phyloP scores from a whole-genome alignment of 345 rosid species.

The Firmiana major region DNA sequence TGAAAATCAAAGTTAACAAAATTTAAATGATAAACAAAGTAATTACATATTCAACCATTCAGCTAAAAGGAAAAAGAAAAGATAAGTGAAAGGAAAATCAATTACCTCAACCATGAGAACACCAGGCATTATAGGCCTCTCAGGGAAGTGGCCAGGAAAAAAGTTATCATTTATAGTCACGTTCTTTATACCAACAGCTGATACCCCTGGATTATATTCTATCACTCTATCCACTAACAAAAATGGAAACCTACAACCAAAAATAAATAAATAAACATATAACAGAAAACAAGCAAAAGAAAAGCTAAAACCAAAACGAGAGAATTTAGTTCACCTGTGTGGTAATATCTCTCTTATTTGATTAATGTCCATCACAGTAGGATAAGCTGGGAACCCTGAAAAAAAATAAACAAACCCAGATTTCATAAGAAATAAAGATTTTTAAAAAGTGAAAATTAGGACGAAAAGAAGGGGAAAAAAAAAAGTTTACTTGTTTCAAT shows the following conservation, averaged over 20 bases:
- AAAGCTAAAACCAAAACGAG: neutral
- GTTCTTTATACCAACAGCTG: constrained; percentile 92
- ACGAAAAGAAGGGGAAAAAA: neutral
- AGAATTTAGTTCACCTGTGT: constrained; percentile 46
- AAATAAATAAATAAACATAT: constrained; percentile 6
- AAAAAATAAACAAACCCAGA: neutral
- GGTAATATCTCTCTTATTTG: constrained; percentile 88
- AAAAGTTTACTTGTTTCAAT: neutral
- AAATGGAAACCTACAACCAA: constrained; percentile 75
- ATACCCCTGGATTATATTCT: constrained; percentile 89
- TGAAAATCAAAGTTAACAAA: neutral
- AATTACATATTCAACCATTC: neutral
- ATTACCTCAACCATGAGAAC: constrained; percentile 98
- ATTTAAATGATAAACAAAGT: neutral
- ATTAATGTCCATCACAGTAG: constrained; percentile 84
- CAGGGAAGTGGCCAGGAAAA: constrained; percentile 99
- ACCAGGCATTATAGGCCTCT: constrained; percentile 98
- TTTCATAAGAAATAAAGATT: neutral
- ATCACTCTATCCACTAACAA: constrained; percentile 96
- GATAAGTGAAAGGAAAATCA: neutral
- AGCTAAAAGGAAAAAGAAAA: neutral
- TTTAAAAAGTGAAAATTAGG: neutral
- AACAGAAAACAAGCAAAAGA: neutral
- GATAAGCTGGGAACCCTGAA: constrained; percentile 62
- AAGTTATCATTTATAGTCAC: constrained; percentile 97